phyloP scores from a whole-genome alignment of 2,329 filamentous ascomycete genomes.

The Xylariaceae sp. region DNA sequence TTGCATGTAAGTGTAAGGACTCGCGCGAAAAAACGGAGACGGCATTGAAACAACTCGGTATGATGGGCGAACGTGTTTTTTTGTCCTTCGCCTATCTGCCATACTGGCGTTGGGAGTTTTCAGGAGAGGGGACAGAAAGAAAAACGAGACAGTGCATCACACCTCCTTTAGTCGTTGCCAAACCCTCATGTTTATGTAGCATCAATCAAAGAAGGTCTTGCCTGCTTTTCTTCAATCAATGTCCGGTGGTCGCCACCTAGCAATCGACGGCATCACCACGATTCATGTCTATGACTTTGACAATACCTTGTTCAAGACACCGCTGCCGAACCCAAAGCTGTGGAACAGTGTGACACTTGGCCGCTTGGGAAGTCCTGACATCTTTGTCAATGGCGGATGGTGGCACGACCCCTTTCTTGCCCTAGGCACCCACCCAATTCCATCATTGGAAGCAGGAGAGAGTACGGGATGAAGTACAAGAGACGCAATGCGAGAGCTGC shows the following conservation, averaged over 20 bases:
- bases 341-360: conserved; percentile 80
- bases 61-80: conserved; percentile 21
- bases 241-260: conserved; percentile 30
- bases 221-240: neutral
- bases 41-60: conserved; percentile 25
- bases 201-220: conserved; percentile 12
- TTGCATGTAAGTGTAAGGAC: conserved; percentile 19
- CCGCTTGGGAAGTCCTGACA: conserved; percentile 67
- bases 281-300: conserved; percentile 98
- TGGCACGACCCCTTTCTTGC: conserved; percentile 66
- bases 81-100: conserved; percentile 1
- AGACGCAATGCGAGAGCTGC: too few relatives aligned
- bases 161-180: conserved; percentile 13
- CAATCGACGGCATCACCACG: conserved; percentile 63
- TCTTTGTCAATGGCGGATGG: conserved; percentile 83
- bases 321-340: conserved; percentile 79
- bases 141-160: conserved; percentile 18
- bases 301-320: conserved; percentile 90
- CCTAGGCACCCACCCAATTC: too few relatives aligned
- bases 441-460: too few relatives aligned
- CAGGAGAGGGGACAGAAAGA: conserved; percentile 16
- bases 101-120: conserved; percentile 7
- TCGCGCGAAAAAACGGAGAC: conserved; percentile 18
- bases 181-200: conserved; percentile 18
- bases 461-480: too few relatives aligned